phyloP scores from a whole-genome alignment of 768 basidiomycete species.

The Lentinus brumalis region DNA sequence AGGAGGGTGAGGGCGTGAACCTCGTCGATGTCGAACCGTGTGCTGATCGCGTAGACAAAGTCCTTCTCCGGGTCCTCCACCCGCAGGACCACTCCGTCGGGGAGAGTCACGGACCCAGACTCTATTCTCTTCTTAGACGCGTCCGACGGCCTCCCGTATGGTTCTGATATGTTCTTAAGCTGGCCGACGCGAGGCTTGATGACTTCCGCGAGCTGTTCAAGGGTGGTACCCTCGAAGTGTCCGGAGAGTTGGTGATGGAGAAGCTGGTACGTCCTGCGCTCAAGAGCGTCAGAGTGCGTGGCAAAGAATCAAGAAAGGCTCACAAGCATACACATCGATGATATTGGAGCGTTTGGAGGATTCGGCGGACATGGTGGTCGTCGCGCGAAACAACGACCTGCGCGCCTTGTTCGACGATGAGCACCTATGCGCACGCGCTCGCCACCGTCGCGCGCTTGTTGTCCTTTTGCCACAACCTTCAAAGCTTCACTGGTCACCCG shows the following conservation, averaged over 20 bases:
- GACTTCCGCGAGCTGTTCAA: constrained; percentile 61
- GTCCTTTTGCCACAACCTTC: constrained; percentile 11
- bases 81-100: constrained; percentile 60
- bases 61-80: constrained; percentile 74
- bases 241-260: constrained; percentile 62
- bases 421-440: constrained; percentile 3
- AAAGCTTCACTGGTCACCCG: constrained; percentile 6
- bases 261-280: constrained; percentile 64
- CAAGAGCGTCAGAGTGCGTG: background rate
- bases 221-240: constrained; percentile 56
- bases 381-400: constrained; percentile 18
- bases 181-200: constrained; percentile 58
- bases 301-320: background rate
- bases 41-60: constrained; percentile 70
- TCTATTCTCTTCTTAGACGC: constrained; percentile 69
- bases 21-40: constrained; percentile 75
- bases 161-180: constrained; percentile 57
- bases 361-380: constrained; percentile 42
- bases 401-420: constrained; percentile 12
- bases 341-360: constrained; percentile 66
- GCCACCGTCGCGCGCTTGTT: constrained; percentile 9
- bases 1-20: constrained; percentile 75
- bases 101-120: constrained; percentile 66
- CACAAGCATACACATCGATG: constrained; percentile 62
- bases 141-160: constrained; percentile 70